Evolutionary conservation across 140 eudicot genomes (phyloP), one percentile per base, ranked within the genome.

Genomic region (Anethum foeniculum): DNA sequence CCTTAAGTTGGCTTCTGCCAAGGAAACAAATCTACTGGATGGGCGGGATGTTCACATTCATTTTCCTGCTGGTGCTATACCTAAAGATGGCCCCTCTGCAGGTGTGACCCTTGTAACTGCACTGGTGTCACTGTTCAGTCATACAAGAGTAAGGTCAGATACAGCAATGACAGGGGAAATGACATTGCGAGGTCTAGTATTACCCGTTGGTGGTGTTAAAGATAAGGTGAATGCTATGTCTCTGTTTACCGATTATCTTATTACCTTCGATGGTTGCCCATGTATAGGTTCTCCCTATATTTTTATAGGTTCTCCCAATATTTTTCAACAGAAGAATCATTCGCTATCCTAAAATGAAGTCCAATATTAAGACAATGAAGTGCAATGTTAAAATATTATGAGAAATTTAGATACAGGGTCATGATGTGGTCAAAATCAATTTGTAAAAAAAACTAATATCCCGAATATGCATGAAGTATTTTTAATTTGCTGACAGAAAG

Each of bases 101-200:
- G 99, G 99, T 77, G 97, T 95, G 81, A 93, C 98, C 43, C 96
- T 95, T 76, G 99, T 95, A 77, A 95, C 99, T 25, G 88, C 99
- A 32, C 85, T 95, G 58, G 98, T 95, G 79, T 95, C 99, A 23
- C 90, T 95, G 71, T 87, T 95, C 79, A 87, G 96, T 83, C 92
- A 91, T 79, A 91, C 84, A 78, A 88, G 85, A 81, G 97, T 90
- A 56, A 88, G 99, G 82, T 87, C 97, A 32, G 98, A 95, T 88
- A 93, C 99, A 10, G 98, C 99, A 39, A 95, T 95, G 99, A 95
- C 99, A 13, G 99, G 99, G 44, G 99, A 95, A 83, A 86, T 95
- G 93, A 95, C 99, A 44, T 79, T 95, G 78, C 88, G 99, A 19
- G 99, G 99, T 79, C 87, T 91, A 16, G 98, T 95, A 44, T 85